These are phyloP conservation scores for Ceratocystiopsis sp. DNA, from an alignment of 2,329 filamentous ascomycete species.

Conservation along the genomic window DNA sequence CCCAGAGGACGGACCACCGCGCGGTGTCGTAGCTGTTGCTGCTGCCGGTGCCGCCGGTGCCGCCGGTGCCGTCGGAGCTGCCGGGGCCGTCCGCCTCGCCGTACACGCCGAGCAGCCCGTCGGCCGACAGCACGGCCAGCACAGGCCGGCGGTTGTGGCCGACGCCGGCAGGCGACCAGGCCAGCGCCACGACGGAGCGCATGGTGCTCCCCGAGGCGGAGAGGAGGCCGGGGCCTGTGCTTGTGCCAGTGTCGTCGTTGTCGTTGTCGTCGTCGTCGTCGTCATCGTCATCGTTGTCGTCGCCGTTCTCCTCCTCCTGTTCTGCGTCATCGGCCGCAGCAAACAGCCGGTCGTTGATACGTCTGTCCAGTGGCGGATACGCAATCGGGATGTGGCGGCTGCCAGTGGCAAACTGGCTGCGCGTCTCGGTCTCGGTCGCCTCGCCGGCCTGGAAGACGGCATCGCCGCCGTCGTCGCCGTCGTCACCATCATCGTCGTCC, in stretches of 20 bases:
- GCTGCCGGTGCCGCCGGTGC: conserved; percentile 3
- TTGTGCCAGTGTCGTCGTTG: background rate
- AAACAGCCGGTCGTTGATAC: conserved; percentile 28
- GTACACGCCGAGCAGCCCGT: conserved; percentile 31
- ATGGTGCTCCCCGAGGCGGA: conserved; percentile 32
- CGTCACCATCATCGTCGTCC: conserved; percentile 11
- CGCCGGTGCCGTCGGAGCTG: too few relatives aligned
- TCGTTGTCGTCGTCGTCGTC: conserved; percentile 16
- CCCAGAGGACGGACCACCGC: conserved; percentile 38
- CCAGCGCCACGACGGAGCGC: conserved; percentile 35
- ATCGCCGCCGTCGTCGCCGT: conserved; percentile 12
- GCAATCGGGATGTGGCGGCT: conserved; percentile 19
- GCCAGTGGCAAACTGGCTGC: conserved; percentile 18
- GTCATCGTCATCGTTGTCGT: conserved; percentile 5
- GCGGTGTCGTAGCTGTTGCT: conserved; percentile 15
- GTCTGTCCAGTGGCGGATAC: conserved; percentile 20
- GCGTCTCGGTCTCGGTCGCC: conserved; percentile 5
- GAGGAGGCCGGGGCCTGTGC: conserved; percentile 18
- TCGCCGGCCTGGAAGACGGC: background rate
- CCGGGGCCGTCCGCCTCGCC: conserved; percentile 22
- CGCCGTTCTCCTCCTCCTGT: too few relatives aligned
- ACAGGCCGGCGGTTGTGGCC: conserved; percentile 36
- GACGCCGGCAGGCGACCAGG: conserved; percentile 42
- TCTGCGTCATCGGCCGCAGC: too few relatives aligned
- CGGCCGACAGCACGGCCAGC: conserved; percentile 31